phyloP scores from a whole-genome alignment of 495 filamentous ascomycete genomes.

The Penicillium ucsense region DNA sequence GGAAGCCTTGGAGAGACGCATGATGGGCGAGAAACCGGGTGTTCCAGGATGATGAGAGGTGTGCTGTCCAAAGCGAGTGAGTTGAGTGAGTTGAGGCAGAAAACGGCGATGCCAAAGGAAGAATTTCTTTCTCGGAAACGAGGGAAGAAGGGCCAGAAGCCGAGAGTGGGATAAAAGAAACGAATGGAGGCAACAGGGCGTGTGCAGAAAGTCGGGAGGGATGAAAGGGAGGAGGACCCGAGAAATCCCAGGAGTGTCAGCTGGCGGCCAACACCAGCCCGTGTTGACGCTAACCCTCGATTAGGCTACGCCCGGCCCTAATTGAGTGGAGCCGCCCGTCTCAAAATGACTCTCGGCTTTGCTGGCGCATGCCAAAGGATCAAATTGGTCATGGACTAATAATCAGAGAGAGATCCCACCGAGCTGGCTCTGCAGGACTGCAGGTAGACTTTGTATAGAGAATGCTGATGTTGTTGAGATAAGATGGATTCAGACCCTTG shows the following conservation, averaged over 20 bases:
- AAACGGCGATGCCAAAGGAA: not conserved
- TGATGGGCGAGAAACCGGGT: conserved; percentile 12
- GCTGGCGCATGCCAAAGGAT: too few relatives aligned
- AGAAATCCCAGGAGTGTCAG: conserved; percentile 1
- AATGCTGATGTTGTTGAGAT: too few relatives aligned
- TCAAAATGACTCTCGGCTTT: too few relatives aligned
- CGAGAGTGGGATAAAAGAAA: not conserved
- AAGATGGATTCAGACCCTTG: too few relatives aligned
- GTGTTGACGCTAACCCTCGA: too few relatives aligned
- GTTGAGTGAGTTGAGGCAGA: conserved; percentile 2
- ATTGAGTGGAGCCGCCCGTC: too few relatives aligned
- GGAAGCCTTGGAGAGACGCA: conserved; percentile 30
- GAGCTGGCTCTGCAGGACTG: too few relatives aligned
- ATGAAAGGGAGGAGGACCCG: not conserved
- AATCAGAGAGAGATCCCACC: too few relatives aligned
- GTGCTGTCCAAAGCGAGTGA: conserved; percentile 5
- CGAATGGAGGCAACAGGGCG: not conserved
- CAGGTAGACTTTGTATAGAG: too few relatives aligned
- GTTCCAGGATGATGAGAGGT: not conserved
- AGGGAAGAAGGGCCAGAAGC: not conserved
- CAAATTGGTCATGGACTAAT: too few relatives aligned
- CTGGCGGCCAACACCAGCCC: not conserved
- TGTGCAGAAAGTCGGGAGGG: conserved; percentile 1
- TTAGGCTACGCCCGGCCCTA: too few relatives aligned
- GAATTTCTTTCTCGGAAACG: conserved; percentile 2